Evolutionary conservation across 495 filamentous ascomycete species (phyloP).

Genomic region (Penicillium parvum): DNA sequence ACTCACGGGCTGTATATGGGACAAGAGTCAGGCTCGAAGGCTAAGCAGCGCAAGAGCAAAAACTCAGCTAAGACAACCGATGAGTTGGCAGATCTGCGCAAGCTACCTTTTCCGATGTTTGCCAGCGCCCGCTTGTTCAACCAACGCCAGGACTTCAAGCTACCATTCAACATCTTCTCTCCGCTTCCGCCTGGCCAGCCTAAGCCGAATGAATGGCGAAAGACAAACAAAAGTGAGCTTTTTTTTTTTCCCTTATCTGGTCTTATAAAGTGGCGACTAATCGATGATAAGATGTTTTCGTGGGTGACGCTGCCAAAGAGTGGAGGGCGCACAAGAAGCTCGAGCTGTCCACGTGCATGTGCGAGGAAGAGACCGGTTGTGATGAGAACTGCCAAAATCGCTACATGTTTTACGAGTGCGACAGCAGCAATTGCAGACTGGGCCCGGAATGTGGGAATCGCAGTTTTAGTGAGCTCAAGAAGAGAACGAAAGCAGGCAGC

Average conservation of each 20-base stretch:
- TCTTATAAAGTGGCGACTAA: conserved; percentile 13
- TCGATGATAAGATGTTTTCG: conserved; percentile 67
- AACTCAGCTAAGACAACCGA: conserved; percentile 44
- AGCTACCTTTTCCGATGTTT: conserved; percentile 65
- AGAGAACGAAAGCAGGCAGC: conserved; percentile 69
- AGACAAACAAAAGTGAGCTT: conserved; percentile 78
- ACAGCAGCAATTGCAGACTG: conserved; percentile 79
- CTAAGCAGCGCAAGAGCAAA: conserved; percentile 58
- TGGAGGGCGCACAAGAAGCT: conserved; percentile 78
- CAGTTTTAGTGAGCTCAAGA: conserved; percentile 73
- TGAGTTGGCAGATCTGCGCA: conserved; percentile 32
- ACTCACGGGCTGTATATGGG: conserved; percentile 84
- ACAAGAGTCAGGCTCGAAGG: conserved; percentile 64
- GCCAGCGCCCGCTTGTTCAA: conserved; percentile 56
- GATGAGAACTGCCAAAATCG: conserved; percentile 88
- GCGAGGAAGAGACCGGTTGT: conserved; percentile 71
- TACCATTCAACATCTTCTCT: conserved; percentile 86
- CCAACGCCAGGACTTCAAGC: conserved; percentile 69
- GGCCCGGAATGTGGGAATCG: conserved; percentile 77
- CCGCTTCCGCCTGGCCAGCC: conserved; percentile 80
- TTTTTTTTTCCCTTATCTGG: background rate
- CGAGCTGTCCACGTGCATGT: conserved; percentile 77
- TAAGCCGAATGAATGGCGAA: conserved; percentile 86
- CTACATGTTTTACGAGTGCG: conserved; percentile 96
- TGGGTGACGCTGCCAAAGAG: conserved; percentile 77